Evolutionary conservation across 129 eudicot genomes (phyloP), one percentile per base, ranked within the genome.

Genomic region (Apium graveolens): DNA sequence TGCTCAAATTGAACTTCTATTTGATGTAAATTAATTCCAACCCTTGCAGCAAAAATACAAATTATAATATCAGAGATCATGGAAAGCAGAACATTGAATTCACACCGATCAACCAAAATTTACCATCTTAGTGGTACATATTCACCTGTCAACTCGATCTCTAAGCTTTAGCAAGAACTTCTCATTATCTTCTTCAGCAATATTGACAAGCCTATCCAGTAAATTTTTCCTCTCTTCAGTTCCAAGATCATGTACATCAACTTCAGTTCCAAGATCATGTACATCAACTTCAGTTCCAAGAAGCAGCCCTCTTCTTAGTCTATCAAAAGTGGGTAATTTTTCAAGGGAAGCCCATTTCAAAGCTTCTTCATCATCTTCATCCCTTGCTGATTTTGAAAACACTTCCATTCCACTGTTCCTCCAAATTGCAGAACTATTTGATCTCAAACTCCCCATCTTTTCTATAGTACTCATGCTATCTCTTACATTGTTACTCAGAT

Each of bases 1-100:
- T 93, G 89, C 81, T 93, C 87, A 43, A 81, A 93, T 63, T 88
- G 79, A 10, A 93, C 97, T 89, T 93, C 97, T 44, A 91, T 86
- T 35, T 89, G 86, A 49, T 92, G 98, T 75, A 91, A 82, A 26
- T 81, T 83, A 78, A 91, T 88, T 26, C 94, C 94, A 76, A 91
- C 97, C 80, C 94, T 91, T 84, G 14, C 5, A 13, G 51, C 13
- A 48, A 76, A 42, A 13, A 12, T 29, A 74, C 3, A 24, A 24
- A 21, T 0, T 24, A 5, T 26, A 44, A 39, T 1, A 41, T 20
- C 53, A n/a, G 34, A n/a, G 51, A n/a, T 41, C 76, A 43, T 11
- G 11, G 46, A 43, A 43, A 43, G 16, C 14, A 43, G 16, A 43
- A 43, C 46, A 43, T 3, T 11, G 46, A 43, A 43, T 43, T 43